phyloP scores from a whole-genome alignment of 75 land plant species.

The Chamaecyparis obtusa region DNA sequence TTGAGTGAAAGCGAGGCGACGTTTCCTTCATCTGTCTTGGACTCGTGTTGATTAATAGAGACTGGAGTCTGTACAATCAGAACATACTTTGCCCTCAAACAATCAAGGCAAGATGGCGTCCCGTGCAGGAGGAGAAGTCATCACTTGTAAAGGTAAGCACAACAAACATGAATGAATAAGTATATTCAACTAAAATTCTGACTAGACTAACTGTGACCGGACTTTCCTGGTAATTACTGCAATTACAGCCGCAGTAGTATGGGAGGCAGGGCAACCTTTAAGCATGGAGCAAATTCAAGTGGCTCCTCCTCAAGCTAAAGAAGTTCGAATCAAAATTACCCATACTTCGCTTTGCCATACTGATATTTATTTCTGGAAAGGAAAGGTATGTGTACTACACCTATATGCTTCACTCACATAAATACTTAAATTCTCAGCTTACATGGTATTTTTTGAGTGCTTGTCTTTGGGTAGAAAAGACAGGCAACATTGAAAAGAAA shows the following conservation, averaged over 20 bases:
- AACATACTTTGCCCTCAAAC: too few species aligned
- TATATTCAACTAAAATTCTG: background rate
- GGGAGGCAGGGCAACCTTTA: slow-evolving; percentile 25
- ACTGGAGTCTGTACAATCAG: too few species aligned
- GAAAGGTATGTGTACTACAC: slow-evolving; percentile 1
- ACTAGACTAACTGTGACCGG: background rate
- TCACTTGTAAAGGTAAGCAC: slow-evolving; percentile 4
- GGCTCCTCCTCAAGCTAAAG: slow-evolving; percentile 35
- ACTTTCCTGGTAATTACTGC: background rate
- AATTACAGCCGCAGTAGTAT: slow-evolving; percentile 8
- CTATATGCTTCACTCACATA: background rate
- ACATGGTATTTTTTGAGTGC: background rate
- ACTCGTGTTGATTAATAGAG: too few species aligned
- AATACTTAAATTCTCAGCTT: background rate
- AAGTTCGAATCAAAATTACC: slow-evolving; percentile 38
- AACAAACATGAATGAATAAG: background rate
- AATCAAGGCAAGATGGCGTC: background rate
- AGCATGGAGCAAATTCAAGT: slow-evolving; percentile 32
- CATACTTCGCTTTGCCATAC: slow-evolving; percentile 47
- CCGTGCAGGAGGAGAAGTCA: background rate
- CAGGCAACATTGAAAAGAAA: background rate
- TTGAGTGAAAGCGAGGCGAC: too few species aligned
- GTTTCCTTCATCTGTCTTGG: too few species aligned
- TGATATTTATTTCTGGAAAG: slow-evolving; percentile 28
- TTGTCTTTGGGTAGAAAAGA: background rate